Evolutionary conservation across 2,329 filamentous ascomycete genomes (phyloP).

Genomic region (Aspergillus sp.): DNA sequence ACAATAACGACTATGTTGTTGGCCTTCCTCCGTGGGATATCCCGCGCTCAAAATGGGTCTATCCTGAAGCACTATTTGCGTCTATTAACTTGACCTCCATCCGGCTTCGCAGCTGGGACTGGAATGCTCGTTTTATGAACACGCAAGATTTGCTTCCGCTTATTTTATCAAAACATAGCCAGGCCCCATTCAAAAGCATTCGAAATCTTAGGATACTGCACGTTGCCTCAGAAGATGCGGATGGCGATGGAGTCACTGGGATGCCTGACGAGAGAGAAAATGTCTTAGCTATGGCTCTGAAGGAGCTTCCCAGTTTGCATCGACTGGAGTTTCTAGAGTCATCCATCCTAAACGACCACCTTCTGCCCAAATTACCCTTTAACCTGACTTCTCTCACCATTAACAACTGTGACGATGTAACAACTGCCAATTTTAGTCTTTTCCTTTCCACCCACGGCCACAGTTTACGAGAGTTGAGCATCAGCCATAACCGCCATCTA

Average conservation of each 20-base stretch:
- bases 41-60: slow-evolving; percentile 60
- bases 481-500: slow-evolving; percentile 78
- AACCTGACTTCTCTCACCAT: slow-evolving; percentile 68
- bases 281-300: slow-evolving; percentile 48
- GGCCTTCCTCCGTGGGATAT: slow-evolving; percentile 33
- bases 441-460: slow-evolving; percentile 69
- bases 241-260: slow-evolving; percentile 41
- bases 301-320: slow-evolving; percentile 62
- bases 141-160: slow-evolving; percentile 42
- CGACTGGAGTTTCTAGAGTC: slow-evolving; percentile 74
- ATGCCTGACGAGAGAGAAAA: slow-evolving; percentile 32
- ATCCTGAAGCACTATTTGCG: slow-evolving; percentile 65
- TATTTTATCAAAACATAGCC: slow-evolving; percentile 55
- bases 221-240: slow-evolving; percentile 24
- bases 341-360: slow-evolving; percentile 64
- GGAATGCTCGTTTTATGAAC: slow-evolving; percentile 53
- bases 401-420: slow-evolving; percentile 75
- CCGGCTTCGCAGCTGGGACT: slow-evolving; percentile 53
- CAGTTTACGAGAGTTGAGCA: slow-evolving; percentile 64
- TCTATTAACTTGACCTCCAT: slow-evolving; percentile 55
- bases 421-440: slow-evolving; percentile 61
- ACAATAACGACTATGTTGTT: slow-evolving; percentile 59
- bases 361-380: slow-evolving; percentile 68
- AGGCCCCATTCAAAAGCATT: slow-evolving; percentile 52
- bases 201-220: slow-evolving; percentile 39